phyloP scores from a whole-genome alignment of 2,329 filamentous ascomycete species.

The Sporothrix variecibatus region DNA sequence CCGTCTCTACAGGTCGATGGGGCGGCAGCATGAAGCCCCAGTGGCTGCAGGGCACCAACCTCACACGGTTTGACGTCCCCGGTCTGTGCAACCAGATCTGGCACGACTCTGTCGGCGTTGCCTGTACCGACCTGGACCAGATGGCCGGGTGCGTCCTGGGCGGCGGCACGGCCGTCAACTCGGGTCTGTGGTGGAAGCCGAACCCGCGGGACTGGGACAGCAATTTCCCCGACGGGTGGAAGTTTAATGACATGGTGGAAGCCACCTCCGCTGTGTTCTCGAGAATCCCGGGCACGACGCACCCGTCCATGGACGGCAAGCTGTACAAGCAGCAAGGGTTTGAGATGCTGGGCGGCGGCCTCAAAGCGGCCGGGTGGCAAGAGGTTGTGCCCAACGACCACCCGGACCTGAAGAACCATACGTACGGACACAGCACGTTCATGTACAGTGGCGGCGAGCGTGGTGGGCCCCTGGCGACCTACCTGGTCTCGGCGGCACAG shows the following conservation, averaged over 20 bases:
- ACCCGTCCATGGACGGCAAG: slow-evolving; percentile 66
- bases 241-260: slow-evolving; percentile 60
- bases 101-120: slow-evolving; percentile 64
- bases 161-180: slow-evolving; percentile 67
- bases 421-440: slow-evolving; percentile 61
- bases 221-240: slow-evolving; percentile 73
- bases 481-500: slow-evolving; percentile 60
- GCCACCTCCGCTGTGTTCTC: slow-evolving; percentile 65
- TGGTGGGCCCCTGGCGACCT: slow-evolving; percentile 66
- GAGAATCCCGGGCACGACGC: slow-evolving; percentile 69
- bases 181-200: slow-evolving; percentile 69
- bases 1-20: slow-evolving; percentile 65
- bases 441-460: slow-evolving; percentile 65
- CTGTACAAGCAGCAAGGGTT: slow-evolving; percentile 69
- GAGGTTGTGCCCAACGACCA: slow-evolving; percentile 58
- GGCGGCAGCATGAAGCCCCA: slow-evolving; percentile 60
- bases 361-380: slow-evolving; percentile 43
- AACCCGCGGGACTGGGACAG: slow-evolving; percentile 68
- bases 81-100: slow-evolving; percentile 72
- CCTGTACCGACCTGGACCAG: slow-evolving; percentile 62
- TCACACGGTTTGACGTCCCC: slow-evolving; percentile 72
- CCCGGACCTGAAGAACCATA: slow-evolving; percentile 62
- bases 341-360: slow-evolving; percentile 60
- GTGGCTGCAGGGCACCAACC: slow-evolving; percentile 62
- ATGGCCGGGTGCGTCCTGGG: slow-evolving; percentile 73